Evolutionary conservation across 2,329 filamentous ascomycete species (phyloP).

Genomic region (Ceratocystis cacaofunesta): DNA sequence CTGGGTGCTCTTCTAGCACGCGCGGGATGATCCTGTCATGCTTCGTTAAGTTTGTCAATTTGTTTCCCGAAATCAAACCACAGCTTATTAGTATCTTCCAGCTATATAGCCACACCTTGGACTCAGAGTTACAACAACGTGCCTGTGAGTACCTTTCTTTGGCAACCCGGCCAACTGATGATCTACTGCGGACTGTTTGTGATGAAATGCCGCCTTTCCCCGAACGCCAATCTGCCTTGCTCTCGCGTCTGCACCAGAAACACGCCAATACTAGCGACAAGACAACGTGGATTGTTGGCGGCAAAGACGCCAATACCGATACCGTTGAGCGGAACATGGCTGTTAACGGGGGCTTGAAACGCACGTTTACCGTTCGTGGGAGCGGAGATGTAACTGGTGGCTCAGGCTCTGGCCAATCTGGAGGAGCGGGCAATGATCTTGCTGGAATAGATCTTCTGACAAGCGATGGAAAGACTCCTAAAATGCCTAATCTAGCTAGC

Average conservation of each 20-base stretch:
- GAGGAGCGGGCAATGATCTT: conserved; percentile 41
- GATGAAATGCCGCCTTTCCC: conserved; percentile 99
- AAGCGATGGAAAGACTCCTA: conserved; percentile 41
- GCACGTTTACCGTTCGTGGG: conserved; percentile 58
- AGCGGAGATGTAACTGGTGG: conserved; percentile 29
- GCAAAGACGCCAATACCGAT: conserved; percentile 82
- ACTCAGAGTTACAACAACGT: conserved; percentile 89
- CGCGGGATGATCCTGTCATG: conserved; percentile 87
- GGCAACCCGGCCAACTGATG: conserved; percentile 73
- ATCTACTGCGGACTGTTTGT: conserved; percentile 81
- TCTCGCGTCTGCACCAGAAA: conserved; percentile 89
- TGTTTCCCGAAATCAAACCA: conserved; percentile 96
- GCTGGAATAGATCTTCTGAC: conserved; percentile 67
- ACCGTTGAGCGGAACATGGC: conserved; percentile 64
- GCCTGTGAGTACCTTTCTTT: conserved; percentile 89
- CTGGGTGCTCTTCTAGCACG: conserved; percentile 75
- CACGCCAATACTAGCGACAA: conserved; percentile 86
- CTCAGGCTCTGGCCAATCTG: conserved; percentile 22
- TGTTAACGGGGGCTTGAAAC: conserved; percentile 69
- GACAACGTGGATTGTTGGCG: conserved; percentile 93
- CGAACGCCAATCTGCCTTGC: conserved; percentile 76
- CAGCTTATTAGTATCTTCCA: conserved; percentile 83
- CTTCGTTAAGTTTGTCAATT: conserved; percentile 94
- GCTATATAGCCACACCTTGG: conserved; percentile 83
- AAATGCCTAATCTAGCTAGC: conserved; percentile 73